A percentile compares a stretch with the other conserved stretches of the same genome.
Evolutionary conservation across 805 yeast genomes (phyloP).

Genomic region (Candida stauntonica): DNA sequence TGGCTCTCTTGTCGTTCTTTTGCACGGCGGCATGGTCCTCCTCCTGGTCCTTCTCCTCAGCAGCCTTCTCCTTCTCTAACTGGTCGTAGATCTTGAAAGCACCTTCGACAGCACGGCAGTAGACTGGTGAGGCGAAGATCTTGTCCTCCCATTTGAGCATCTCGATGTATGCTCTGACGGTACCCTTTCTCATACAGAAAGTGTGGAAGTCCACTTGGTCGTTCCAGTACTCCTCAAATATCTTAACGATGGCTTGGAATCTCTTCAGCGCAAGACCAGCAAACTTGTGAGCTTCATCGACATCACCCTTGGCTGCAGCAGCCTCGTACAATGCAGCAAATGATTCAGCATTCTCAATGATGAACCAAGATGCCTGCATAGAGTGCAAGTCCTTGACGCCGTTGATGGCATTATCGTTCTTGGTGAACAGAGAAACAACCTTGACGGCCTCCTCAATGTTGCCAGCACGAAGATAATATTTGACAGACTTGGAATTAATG

Average conservation of each 20-base stretch:
- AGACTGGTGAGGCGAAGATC: constrained; percentile 65
- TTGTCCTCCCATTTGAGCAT: constrained; percentile 81
- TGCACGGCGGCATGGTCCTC: constrained; percentile 26
- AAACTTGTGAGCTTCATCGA: constrained; percentile 39
- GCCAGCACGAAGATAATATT: constrained; percentile 76
- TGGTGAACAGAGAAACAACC: constrained; percentile 74
- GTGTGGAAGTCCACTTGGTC: constrained; percentile 96
- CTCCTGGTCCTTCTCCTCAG: constrained; percentile 12
- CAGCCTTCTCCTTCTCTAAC: constrained; percentile 28
- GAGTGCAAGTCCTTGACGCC: constrained; percentile 83
- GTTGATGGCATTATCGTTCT: constrained; percentile 73
- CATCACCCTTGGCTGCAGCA: constrained; percentile 33
- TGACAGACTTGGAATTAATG: constrained; percentile 82
- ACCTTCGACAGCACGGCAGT: constrained; percentile 64
- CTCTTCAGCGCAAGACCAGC: constrained; percentile 80
- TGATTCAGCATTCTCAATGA: constrained; percentile 80
- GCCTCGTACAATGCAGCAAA: constrained; percentile 57
- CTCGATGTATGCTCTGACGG: constrained; percentile 76
- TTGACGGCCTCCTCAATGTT: constrained; percentile 69
- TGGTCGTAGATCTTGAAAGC: constrained; percentile 45
- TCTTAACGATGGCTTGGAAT: constrained; percentile 57
- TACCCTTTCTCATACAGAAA: constrained; percentile 86
- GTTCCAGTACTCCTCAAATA: constrained; percentile 64
- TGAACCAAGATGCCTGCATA: constrained; percentile 91
- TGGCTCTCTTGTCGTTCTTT: constrained; percentile 56